Base-by-base conservation (phyloP, 1,284 basidiomycete genomes). In the Volvariella volvacea region DNA sequence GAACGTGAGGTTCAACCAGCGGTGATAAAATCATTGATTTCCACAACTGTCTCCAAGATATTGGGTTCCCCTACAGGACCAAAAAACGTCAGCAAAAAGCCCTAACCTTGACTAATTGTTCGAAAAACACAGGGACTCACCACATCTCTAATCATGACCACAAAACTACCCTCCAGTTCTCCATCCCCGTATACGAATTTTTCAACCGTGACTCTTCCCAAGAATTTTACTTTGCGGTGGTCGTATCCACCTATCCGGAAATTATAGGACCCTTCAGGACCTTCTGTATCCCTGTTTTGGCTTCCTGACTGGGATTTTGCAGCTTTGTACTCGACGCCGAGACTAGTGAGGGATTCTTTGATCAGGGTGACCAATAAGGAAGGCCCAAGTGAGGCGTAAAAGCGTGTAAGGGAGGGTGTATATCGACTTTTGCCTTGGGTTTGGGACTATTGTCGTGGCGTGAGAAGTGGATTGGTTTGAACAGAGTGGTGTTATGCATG, bases 11-110 rank as follows among this genome's bases (percentile, higher is more conserved):
- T 44, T 71, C 70, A 3, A 88, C 65, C 1, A 55, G 50, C 1
- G 65, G 59, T 6, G 71, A 74, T 50, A 62, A 53, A 33, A 85
- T 73, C 34, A 87, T 50, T 4, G 66, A 67, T 55, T 78, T 85
- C 83, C 83, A 88, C 32, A 87, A 64, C 58, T 76, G 70, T 40
- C 83, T 66, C 84, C 84, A 88, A 28, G 80, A 83, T 39, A 88
- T 78, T 20, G 84, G 84, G 55, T 76, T 84, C 1, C 84, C 84
- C 82, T 85, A 17, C 20, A 37, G 37, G 25, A 33, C 46, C 15
- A 22, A 41, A 36, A 6, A 49, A 48, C 19, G 14, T 6, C 22
- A 37, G 28, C 38, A 7, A 12, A 39, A 43, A 25, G n/a, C n/a
- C n/a, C n/a, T n/a, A n/a, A n/a, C n/a, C n/a, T n/a, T n/a, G n/a